Conservation (phyloP, 2,329 filamentous ascomycete species). For the Cladosporium sp. region DNA sequence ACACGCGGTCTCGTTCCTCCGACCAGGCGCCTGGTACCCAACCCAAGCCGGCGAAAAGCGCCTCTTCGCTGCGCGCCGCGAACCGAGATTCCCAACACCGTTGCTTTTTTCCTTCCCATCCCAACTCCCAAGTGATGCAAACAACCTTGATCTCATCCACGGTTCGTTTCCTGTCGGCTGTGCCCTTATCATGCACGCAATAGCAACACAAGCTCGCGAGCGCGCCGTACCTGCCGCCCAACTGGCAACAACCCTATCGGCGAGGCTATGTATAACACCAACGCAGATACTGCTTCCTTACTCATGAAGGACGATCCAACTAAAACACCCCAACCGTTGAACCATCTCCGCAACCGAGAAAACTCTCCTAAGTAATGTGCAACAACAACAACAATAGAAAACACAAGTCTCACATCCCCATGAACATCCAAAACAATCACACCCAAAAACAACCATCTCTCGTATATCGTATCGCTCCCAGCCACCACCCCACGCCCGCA, state of each 20-base stretch:
- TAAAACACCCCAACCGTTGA: neutral
- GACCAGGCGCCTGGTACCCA: slow-evolving; percentile 11
- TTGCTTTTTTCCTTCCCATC: neutral
- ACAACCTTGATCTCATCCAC: neutral
- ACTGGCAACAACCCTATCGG: neutral
- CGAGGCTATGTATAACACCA: neutral
- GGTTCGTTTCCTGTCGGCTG: slow-evolving; percentile 5
- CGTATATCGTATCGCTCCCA: neutral
- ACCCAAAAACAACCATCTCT: neutral
- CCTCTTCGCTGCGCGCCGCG: slow-evolving; percentile 8
- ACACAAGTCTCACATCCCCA: neutral
- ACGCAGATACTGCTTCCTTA: neutral
- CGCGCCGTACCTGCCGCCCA: slow-evolving; percentile 8
- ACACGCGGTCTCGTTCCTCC: neutral
- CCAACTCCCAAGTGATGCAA: neutral
- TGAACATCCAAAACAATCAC: neutral
- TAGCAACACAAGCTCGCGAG: slow-evolving; percentile 7
- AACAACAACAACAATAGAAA: neutral
- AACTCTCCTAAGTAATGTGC: neutral
- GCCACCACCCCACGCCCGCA: neutral
- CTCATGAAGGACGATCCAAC: neutral
- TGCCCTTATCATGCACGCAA: slow-evolving; percentile 17
- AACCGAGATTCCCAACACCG: slow-evolving; percentile 9
- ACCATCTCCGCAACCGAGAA: slow-evolving; percentile 16
- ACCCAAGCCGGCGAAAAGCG: neutral